These are phyloP conservation scores for Neurospora cerealis DNA, from an alignment of 495 filamentous ascomycete species.

Conservation along the genomic window DNA sequence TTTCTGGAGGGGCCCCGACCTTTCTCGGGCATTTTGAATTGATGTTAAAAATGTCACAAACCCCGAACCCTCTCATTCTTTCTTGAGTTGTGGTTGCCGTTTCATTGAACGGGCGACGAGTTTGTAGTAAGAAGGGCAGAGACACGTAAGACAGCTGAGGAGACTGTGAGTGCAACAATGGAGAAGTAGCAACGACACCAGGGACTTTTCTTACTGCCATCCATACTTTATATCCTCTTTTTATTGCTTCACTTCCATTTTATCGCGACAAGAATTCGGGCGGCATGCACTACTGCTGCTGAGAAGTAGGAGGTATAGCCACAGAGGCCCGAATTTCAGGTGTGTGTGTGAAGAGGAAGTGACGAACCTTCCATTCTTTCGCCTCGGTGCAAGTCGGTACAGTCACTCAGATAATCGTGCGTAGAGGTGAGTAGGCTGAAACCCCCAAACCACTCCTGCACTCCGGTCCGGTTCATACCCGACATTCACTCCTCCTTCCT, in stretches of 20 bases:
- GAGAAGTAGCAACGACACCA: background rate
- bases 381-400: background rate
- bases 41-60: no score
- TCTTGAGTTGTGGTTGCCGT: background rate
- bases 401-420: background rate
- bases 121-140: background rate
- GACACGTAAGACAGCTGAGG: background rate
- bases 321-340: background rate
- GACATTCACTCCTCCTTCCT: background rate
- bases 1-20: background rate
- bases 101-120: background rate
- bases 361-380: background rate
- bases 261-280: background rate
- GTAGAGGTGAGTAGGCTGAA: background rate
- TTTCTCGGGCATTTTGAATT: no score
- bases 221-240: background rate
- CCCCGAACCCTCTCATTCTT: no score
- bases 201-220: background rate
- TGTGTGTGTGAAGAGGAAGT: background rate
- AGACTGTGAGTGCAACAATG: background rate
- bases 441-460: background rate
- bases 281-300: background rate
- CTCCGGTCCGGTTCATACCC: background rate
- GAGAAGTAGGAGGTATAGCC: background rate
- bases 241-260: background rate